Evolutionary conservation across 1,284 basidiomycete species (phyloP), one percentile per base, ranked within the genome.

Genomic region (Erythrobasidium hasegawianum): DNA sequence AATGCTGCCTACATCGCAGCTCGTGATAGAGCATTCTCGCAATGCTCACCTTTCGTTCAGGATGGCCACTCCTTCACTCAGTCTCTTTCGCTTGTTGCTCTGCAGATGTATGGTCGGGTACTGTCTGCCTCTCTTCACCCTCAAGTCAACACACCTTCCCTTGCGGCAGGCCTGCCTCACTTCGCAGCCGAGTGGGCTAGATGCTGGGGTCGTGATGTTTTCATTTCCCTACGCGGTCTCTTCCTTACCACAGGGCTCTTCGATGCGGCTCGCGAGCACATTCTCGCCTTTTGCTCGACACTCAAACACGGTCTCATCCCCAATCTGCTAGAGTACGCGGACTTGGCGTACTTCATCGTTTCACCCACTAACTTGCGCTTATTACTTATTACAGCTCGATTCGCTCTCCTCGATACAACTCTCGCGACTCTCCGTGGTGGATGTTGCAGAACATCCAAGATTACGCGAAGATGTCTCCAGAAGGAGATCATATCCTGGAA

Each of bases 381-480:
- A n/a, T n/a, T n/a, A n/a, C n/a, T n/a, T n/a, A 33, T 33, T 18
- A 22, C 39, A 72, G 71, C 68, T 74, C 70, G 45, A 69, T 73
- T 13, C 69, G 71, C 41, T 73, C 75, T 13, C 75, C 75, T 41
- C 70, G 88, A 67, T 94, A 93, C 76, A 94, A 94, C 75, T 94
- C 89, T 9, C 86, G 91, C 52, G 90, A 93, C 75, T 89, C 88
- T 5, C 90, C 91, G 27, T 96, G 93, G 95, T 98, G 93, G 90
- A 96, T 97, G 88, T 78, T 97, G 65, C 95, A 98, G 77, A 96
- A 90, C 75, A 95, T 97, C 65, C 95, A 97, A 76, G 93, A 97
- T 78, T 97, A 97, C 77, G 86, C 85, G 45, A 81, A 81, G 66
- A 87, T 84, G 78, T 90, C 89, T 0, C 91, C 94, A 0, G 87